Evolutionary conservation across 208 protist genomes (phyloP), one percentile per base, ranked within the genome.

Genomic region (Trypanosoma brucei): DNA sequence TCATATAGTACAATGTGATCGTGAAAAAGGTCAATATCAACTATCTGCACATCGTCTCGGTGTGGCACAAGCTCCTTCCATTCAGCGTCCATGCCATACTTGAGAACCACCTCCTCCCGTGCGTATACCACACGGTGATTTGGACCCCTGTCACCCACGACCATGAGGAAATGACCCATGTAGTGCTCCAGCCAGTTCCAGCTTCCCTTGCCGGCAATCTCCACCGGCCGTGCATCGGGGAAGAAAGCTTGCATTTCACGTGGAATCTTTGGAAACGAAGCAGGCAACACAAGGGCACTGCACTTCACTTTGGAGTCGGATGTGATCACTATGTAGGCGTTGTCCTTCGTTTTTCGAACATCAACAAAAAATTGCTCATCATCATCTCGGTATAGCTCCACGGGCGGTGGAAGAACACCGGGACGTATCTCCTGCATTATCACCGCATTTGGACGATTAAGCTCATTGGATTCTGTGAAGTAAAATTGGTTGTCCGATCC

Each of bases 181-280:
- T 92, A 90, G 65, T 96, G 86, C 52, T 96, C 90, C 22, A 96
- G 72, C 87, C 90, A 96, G 63, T 80, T 90, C 87, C 90, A 96
- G 0, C 73, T 81, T 2, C 79, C 70, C 60, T 84, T 88, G 7
- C 83, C 81, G 30, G 83, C 81, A 63, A 93, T 83, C 57, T 96
- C 86, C n/a, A 91, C 55, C 13, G 84, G 84, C 46, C 78, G 80
- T 8, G 70, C 74, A 5, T 81, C 75, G n/a, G 55, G 70, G 57
- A 93, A 96, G 72, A 93, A 90, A 14, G 73, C 53, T 39, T 79
- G 56, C 45, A 93, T 59, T 14, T 79, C 65, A 37, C 64, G 76
- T 44, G 90, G 85, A 48, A 96, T 91, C 11, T 79, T 68, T 6
- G 90, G 90, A 66, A 83, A 96, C 30, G 90, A 91, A 5, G 90